These are phyloP conservation scores for Xylaria bambusicola DNA, from an alignment of 495 filamentous ascomycete species.

Conservation along the genomic window DNA sequence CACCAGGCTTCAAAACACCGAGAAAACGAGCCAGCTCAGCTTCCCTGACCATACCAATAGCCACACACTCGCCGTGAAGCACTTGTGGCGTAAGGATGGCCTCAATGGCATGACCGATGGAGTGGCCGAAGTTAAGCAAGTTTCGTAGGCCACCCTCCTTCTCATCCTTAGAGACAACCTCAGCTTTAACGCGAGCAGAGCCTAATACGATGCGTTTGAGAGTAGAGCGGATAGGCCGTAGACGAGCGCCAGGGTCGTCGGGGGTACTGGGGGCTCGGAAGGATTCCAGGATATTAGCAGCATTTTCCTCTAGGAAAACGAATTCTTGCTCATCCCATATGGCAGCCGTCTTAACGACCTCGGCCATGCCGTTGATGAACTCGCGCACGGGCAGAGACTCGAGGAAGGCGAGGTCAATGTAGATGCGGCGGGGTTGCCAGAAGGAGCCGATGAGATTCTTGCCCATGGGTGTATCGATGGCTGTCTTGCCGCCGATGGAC, in stretches of 20 bases:
- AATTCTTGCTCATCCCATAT: constrained; percentile 94
- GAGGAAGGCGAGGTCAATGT: constrained; percentile 90
- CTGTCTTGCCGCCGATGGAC: constrained; percentile 97
- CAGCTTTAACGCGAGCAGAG: constrained; percentile 86
- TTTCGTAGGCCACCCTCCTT: constrained; percentile 92
- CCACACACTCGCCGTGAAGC: constrained; percentile 91
- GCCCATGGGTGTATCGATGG: constrained; percentile 93
- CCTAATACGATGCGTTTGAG: constrained; percentile 86
- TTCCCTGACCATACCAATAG: constrained; percentile 98
- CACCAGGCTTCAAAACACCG: constrained; percentile 81
- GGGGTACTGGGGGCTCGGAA: constrained; percentile 55
- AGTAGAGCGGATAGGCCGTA: constrained; percentile 70
- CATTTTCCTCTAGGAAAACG: constrained; percentile 78
- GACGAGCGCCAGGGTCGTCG: constrained; percentile 51
- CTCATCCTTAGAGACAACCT: constrained; percentile 91
- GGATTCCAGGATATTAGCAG: constrained; percentile 70
- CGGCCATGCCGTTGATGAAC: constrained; percentile 98
- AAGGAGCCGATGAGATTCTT: constrained; percentile 97
- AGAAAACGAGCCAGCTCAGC: constrained; percentile 90
- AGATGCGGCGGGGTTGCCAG: constrained; percentile 92
- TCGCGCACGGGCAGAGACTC: constrained; percentile 88
- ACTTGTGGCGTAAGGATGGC: constrained; percentile 94
- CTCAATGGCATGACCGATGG: constrained; percentile 95
- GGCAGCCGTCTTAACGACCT: constrained; percentile 97
- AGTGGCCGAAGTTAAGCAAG: constrained; percentile 96